Evolutionary conservation across 306 rosid species (phyloP), one percentile per base, ranked within the genome.

Genomic region (Rosa multiflora): DNA sequence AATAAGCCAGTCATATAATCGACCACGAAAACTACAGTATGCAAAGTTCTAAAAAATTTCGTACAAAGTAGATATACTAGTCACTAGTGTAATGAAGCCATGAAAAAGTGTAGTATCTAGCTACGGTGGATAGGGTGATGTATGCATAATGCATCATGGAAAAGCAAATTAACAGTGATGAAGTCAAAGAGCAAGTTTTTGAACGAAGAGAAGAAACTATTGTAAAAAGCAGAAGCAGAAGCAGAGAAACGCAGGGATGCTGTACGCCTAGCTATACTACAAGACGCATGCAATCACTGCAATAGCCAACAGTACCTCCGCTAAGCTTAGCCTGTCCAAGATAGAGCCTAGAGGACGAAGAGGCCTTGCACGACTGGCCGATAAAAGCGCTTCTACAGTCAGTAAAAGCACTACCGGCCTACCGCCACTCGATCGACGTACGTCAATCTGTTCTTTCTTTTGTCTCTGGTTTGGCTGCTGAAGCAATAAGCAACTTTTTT

Each of bases 321-420:
- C 40, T 26, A 5, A 58, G 64, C 39, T 1, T 35, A 8, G 18
- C 48, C 71, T 39, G 20, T 17, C 72, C 49, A 42, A 67, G 20
- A 49, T 67, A 67, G 72, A 40, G 72, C 72, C 72, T 67, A 67
- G 72, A 67, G 72, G 15, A 40, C 12, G 70, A 64, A 18, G 49
- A 37, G 72, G 72, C 72, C 72, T 37, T 67, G 48, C 72, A 67
- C 40, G 48, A 18, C 72, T 15, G 18, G 3, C 47, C 29, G 29
- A 39, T 67, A 18, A 67, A 40, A 67, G 72, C 26, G 12, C 29
- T 39, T 17, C 1, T 18, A 66, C 47, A 0, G 47, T 66, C 46
- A 32, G 69, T 63, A 66, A 66, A 66, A 66, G 23, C 20, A 10
- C 68, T 62, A 11, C 43, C 14, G 20, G n/a, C n/a, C n/a, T n/a